Percentiles rank a stretch among this genome's conserved stretches.
Evolutionary conservation across 192 early-diverging fungal genomes (phyloP).

Genomic region (Chytriomyces sp.): DNA sequence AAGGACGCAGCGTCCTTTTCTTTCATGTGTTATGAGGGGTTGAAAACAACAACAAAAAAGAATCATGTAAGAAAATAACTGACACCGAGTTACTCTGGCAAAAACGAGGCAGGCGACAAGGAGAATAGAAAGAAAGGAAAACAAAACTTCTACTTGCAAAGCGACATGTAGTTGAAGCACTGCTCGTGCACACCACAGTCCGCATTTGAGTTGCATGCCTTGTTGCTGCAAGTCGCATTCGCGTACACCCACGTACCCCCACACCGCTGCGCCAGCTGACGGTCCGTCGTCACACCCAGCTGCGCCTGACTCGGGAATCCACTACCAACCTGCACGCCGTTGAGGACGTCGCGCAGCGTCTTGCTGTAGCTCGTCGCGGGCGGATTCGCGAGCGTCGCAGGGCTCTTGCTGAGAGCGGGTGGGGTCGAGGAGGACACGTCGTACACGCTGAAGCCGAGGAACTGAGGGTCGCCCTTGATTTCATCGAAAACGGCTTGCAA

Average conservation of each 20-base stretch:
- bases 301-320: constrained; percentile 12
- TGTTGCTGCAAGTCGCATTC: constrained; percentile 9
- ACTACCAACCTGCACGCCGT: constrained; percentile 8
- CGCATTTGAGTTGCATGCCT: background rate
- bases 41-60: background rate
- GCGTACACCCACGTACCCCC: constrained; percentile 28
- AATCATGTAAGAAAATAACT: background rate
- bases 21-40: background rate
- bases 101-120: no score
- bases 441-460: constrained; percentile 18
- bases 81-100: background rate
- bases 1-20: no score
- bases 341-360: constrained; percentile 15
- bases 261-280: background rate
- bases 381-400: background rate
- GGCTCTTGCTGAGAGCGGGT: background rate
- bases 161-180: constrained; percentile 9
- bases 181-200: background rate
- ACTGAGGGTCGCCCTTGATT: constrained; percentile 7
- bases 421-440: constrained; percentile 21
- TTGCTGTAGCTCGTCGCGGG: constrained; percentile 5
- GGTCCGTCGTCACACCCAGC: background rate
- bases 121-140: no score
- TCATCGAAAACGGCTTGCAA: constrained; percentile 24
- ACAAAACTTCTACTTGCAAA: no score